phyloP scores from a whole-genome alignment of 2,329 filamentous ascomycete genomes.

The Alternaria alternata region DNA sequence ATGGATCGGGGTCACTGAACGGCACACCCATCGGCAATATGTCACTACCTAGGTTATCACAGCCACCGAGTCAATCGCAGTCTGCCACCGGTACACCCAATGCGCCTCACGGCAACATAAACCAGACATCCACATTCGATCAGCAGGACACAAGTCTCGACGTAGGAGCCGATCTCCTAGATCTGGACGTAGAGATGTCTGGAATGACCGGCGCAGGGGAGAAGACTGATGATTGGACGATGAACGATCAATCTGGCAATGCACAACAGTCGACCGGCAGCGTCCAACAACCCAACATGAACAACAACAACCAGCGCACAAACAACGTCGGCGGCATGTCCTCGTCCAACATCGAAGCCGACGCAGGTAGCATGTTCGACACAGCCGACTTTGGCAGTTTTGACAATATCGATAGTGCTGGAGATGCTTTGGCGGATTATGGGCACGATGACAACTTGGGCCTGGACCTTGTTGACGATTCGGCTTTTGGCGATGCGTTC shows the following conservation, averaged over 20 bases:
- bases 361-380: slow-evolving; percentile 49
- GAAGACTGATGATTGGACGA: slow-evolving; percentile 49
- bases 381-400: slow-evolving; percentile 48
- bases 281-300: slow-evolving; percentile 26
- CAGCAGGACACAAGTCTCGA: slow-evolving; percentile 37
- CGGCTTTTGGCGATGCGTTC: slow-evolving; percentile 53
- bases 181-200: slow-evolving; percentile 65
- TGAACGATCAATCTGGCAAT: slow-evolving; percentile 35
- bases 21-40: slow-evolving; percentile 68
- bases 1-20: slow-evolving; percentile 68
- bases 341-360: slow-evolving; percentile 38
- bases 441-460: slow-evolving; percentile 49
- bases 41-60: slow-evolving; percentile 62
- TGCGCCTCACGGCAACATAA: slow-evolving; percentile 33
- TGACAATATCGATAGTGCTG: slow-evolving; percentile 51
- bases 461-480: slow-evolving; percentile 50
- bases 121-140: slow-evolving; percentile 36
- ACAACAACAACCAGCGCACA: slow-evolving; percentile 28
- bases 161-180: slow-evolving; percentile 46
- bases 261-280: slow-evolving; percentile 29
- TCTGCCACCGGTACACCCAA: slow-evolving; percentile 67
- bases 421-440: slow-evolving; percentile 51
- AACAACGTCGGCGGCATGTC: slow-evolving; percentile 25
- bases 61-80: slow-evolving; percentile 65
- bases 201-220: slow-evolving; percentile 57